Conservation (phyloP, 345 rosid genomes). For the Salix koriyanagi region DNA sequence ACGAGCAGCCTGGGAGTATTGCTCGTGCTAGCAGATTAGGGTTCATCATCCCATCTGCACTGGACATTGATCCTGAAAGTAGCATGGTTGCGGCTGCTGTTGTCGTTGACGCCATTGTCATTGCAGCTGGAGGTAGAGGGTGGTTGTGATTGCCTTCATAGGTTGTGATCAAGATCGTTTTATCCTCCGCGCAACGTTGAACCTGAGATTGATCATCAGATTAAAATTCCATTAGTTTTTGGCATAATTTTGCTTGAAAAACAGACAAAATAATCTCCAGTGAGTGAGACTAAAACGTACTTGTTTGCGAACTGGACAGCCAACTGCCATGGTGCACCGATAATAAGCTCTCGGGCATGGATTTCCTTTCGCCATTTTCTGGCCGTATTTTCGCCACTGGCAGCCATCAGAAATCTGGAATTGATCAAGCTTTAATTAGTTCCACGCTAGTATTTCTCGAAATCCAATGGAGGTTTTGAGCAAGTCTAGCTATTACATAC, state of each 20-base stretch:
- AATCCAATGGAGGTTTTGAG: not conserved
- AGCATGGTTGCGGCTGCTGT: slow-evolving; percentile 82
- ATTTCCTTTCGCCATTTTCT: slow-evolving; percentile 97
- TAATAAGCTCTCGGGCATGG: slow-evolving; percentile 97
- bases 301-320: slow-evolving; percentile 95
- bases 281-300: slow-evolving; percentile 26
- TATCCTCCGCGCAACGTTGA: slow-evolving; percentile 92
- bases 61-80: slow-evolving; percentile 89
- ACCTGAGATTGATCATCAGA: slow-evolving; percentile 38
- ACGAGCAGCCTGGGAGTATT: slow-evolving; percentile 66
- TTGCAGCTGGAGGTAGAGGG: slow-evolving; percentile 86
- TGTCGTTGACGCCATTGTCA: slow-evolving; percentile 96
- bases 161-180: slow-evolving; percentile 77
- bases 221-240: not conserved
- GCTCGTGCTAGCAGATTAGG: slow-evolving; percentile 81
- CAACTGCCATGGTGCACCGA: slow-evolving; percentile 93
- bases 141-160: slow-evolving; percentile 95
- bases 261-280: not conserved
- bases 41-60: slow-evolving; percentile 83
- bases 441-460: not conserved
- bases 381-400: slow-evolving; percentile 99
- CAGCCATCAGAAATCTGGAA: slow-evolving; percentile 79
- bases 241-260: not conserved
- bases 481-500: slow-evolving; percentile 25
- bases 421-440: not conserved